Evolutionary conservation across 2,329 filamentous ascomycete genomes (phyloP).

Genomic region (Talaromyces islandicus): DNA sequence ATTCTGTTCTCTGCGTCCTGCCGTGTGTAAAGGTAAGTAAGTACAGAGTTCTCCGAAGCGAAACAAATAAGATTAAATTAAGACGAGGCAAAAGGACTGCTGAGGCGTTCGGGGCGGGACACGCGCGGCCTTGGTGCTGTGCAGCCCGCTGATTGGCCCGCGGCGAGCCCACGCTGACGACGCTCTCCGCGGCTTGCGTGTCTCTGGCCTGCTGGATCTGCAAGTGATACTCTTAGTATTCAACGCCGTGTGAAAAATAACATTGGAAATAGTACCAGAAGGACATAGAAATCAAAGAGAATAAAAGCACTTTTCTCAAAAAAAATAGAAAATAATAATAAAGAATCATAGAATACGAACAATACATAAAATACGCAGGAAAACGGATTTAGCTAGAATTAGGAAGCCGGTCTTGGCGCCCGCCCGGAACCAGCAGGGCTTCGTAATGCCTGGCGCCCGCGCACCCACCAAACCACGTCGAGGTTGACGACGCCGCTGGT

Average conservation of each 20-base stretch:
- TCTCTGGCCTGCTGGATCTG: neutral
- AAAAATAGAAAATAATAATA: too few relatives aligned
- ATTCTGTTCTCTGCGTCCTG: too few relatives aligned
- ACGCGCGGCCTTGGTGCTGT: conserved; percentile 6
- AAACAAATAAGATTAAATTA: too few relatives aligned
- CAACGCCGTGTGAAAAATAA: too few relatives aligned
- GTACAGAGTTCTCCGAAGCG: too few relatives aligned
- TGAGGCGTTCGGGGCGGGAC: neutral
- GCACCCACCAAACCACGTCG: conserved; percentile 9
- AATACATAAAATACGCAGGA: neutral
- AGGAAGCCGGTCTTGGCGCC: conserved; percentile 3
- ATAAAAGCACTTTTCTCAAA: too few relatives aligned
- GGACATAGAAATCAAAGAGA: too few relatives aligned
- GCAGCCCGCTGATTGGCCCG: conserved; percentile 2
- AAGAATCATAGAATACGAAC: neutral
- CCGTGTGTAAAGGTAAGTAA: too few relatives aligned
- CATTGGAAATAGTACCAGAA: too few relatives aligned
- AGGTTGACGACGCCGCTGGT: conserved; percentile 3
- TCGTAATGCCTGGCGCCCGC: conserved; percentile 7
- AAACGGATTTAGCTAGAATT: too few relatives aligned
- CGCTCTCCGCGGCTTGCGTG: conserved; percentile 11
- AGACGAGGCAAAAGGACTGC: neutral
- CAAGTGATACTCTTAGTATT: neutral
- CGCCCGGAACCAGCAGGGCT: conserved; percentile 3
- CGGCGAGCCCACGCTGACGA: conserved; percentile 7